A percentile compares a stretch with the other conserved stretches of the same genome.
Conservation (phyloP, 1,284 basidiomycete genomes). For the Pholiota adiposa region DNA sequence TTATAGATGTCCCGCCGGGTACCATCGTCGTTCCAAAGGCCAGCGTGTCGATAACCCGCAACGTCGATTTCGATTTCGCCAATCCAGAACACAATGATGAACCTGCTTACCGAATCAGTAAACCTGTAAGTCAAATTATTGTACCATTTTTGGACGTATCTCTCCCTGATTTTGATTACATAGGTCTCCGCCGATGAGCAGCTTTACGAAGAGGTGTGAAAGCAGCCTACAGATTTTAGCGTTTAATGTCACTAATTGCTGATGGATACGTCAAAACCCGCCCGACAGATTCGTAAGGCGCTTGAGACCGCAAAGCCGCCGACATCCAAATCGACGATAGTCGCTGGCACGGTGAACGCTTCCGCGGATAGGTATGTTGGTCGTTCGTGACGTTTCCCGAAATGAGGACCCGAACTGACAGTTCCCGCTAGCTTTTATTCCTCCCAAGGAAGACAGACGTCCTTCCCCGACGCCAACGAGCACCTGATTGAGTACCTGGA, state of each 20-base stretch:
- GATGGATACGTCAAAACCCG: background rate
- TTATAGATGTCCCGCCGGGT: slow-evolving; percentile 72
- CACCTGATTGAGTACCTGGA: slow-evolving; percentile 65
- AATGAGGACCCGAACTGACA: background rate
- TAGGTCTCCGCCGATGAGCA: slow-evolving; percentile 59
- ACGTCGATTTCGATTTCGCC: slow-evolving; percentile 78
- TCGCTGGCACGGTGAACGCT: slow-evolving; percentile 63
- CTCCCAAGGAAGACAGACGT: slow-evolving; percentile 81
- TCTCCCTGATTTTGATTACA: background rate
- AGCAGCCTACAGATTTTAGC: background rate
- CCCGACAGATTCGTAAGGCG: slow-evolving; percentile 49
- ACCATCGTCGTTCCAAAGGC: slow-evolving; percentile 74
- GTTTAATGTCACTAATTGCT: background rate
- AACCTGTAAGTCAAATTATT: slow-evolving; percentile 51
- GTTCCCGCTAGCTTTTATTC: slow-evolving; percentile 71
- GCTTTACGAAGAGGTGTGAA: slow-evolving; percentile 52
- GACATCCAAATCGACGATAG: slow-evolving; percentile 40
- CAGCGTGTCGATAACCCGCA: slow-evolving; percentile 70
- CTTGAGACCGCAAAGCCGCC: slow-evolving; percentile 50
- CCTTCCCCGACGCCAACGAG: slow-evolving; percentile 78
- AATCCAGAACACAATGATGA: slow-evolving; percentile 45
- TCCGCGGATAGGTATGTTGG: slow-evolving; percentile 71
- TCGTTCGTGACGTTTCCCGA: background rate
- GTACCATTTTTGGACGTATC: slow-evolving; percentile 7
- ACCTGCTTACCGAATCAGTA: slow-evolving; percentile 70